phyloP scores from a whole-genome alignment of 1,284 basidiomycete genomes.

The Veloboletus limbatus region DNA sequence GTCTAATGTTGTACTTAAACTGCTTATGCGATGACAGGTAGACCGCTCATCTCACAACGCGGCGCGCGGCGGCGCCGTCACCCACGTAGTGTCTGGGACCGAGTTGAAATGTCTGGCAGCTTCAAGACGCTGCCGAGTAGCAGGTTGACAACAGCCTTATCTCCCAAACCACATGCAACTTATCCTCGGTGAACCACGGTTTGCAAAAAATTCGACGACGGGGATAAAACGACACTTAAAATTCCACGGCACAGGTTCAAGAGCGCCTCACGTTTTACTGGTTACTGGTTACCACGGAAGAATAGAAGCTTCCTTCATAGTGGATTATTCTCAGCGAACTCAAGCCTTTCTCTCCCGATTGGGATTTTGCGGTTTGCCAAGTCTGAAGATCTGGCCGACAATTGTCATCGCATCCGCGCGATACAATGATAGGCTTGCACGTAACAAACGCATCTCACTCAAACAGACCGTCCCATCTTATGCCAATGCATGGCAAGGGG shows the following conservation, averaged over 20 bases:
- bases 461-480: slow-evolving; percentile 2
- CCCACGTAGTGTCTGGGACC: slow-evolving; percentile 13
- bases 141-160: no score
- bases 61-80: slow-evolving; percentile 4
- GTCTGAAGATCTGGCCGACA: no score
- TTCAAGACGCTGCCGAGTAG: no score
- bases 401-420: slow-evolving; percentile 15
- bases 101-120: no score
- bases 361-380: slow-evolving; percentile 9
- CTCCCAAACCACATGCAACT: no score
- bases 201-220: slow-evolving; percentile 8
- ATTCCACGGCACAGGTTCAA: slow-evolving; percentile 27
- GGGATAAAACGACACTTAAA: slow-evolving; percentile 23
- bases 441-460: slow-evolving; percentile 12
- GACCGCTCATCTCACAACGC: slow-evolving; percentile 18
- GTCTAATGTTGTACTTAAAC: slow-evolving; percentile 21
- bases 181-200: slow-evolving; percentile 2
- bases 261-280: slow-evolving; percentile 30
- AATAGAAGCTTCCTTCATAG: slow-evolving; percentile 34
- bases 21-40: slow-evolving; percentile 23
- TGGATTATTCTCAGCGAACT: slow-evolving; percentile 28
- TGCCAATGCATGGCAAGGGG: slow-evolving; percentile 1
- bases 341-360: slow-evolving; percentile 15
- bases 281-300: slow-evolving; percentile 35
- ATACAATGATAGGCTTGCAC: no score